Base-by-base conservation (phyloP, 352 stramenopile genomes). In the Phytophthora syringae region DNA sequence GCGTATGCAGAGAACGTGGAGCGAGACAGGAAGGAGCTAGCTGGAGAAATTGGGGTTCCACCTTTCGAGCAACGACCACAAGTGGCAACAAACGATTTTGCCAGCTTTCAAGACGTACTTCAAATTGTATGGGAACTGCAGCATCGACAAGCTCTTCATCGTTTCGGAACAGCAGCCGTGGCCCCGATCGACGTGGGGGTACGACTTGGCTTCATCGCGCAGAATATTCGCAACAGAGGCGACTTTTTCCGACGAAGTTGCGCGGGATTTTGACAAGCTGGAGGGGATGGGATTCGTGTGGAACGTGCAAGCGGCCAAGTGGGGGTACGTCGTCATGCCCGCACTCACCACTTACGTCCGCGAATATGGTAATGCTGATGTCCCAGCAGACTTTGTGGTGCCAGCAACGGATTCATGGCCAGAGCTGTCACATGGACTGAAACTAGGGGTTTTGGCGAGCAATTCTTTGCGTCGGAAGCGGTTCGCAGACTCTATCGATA, bases 231-330 rank as follows among this genome's bases (percentile, higher is more conserved):
- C 13, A 72, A 64, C 36, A 67, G 78, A 27, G 75, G 73, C 34
- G 70, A 86, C 36, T 88, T 74, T 47, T 76, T 78, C 42, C 34
- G 72, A 13, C 81, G n/a, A 88, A 54, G 65, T 90, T 53, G 69
- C 71, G n/a, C 68, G 70, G 32, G 78, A 88, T 50, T 61, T 66
- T 43, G 66, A 79, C 25, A 67, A 59, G 11, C 69, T 91, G 2
- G 71, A 89, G 16, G 42, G 67, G 7, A 74, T 93, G 2, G 80
- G 67, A 5, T 90, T 92, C 55, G 68, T 86, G 11, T 91, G 82
- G 79, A 84, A 79, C 34, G 47, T 65, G 10, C 36, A 52, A 24
- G 78, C 79, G 21, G 48, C 52, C 36, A 86, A 76, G 52, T 93
- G 81, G 81, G 62, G 65, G 11, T 52, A 75, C 20, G 55, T 64